Evolutionary conservation across 2,329 filamentous ascomycete genomes (phyloP), one percentile per base, ranked within the genome.

Genomic region (Penicillium hesseltinei): DNA sequence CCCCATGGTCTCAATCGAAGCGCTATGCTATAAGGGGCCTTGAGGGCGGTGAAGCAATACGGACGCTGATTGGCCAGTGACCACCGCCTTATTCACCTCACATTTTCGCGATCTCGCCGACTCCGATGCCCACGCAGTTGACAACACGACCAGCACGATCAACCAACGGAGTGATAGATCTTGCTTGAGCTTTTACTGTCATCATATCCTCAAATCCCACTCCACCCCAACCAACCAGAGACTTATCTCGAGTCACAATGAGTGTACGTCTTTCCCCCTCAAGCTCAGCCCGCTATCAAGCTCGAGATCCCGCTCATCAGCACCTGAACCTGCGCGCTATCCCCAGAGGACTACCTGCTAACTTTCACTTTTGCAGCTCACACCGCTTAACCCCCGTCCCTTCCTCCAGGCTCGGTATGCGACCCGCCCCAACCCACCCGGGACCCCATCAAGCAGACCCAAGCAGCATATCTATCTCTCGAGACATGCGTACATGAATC

Each of bases 361-460:
- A 66, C 49, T 43, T 23, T 0, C 35, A 10, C 6, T 36, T 29
- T n/a, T 56, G 35, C 48, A 88, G 85, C 95, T 96, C 80, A 88
- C 95, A 75, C 94, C 94, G 63, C 83, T 97, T 72, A 99, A 99
- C 84, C 94, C 94, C 73, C 91, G 93, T 76, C 94, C 94, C 43
- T 92, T 97, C 84, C 89, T 99, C 74, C 92, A 97, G 81, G 88
- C 88, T 73, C 87, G 97, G 87, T 91, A 86, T 70, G 87, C 84
- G 62, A 35, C 56, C 43, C 58, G 48, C 21, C n/a, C 38, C 35
- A 38, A 47, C 23, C 35, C 7, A 44, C 43, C 46, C 15, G 10
- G 19, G 5, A 40, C 35, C 51, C 44, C n/a, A 33, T 47, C 35
- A 42, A 50, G 45, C 52, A 42, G 25, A 5, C 29, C 21, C 29